Evolutionary conservation across 1,139 yeast species (phyloP).

Genomic region (Yamadazyma siamensis): DNA sequence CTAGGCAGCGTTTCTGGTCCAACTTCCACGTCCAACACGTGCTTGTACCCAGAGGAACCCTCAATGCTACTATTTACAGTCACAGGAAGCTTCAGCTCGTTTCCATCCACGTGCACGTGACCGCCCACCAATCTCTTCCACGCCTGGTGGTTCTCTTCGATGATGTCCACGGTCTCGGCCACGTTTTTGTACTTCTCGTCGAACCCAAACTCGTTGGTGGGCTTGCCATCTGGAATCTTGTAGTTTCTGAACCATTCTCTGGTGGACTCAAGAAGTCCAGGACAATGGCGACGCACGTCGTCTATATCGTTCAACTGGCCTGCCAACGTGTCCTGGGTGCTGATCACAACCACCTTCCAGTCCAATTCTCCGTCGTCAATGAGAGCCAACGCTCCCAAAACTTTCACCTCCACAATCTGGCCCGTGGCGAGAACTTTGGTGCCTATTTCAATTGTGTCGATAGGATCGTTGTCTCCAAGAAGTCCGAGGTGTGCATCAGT

Average conservation of each 20-base stretch:
- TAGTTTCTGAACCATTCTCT: conserved; percentile 90
- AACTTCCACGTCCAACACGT: neutral
- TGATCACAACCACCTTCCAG: conserved; percentile 85
- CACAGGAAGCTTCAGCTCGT: conserved; percentile 46
- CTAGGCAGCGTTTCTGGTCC: too few species aligned
- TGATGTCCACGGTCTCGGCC: conserved; percentile 67
- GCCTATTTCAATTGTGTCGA: conserved; percentile 90
- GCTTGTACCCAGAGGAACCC: conserved; percentile 38
- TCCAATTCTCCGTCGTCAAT: conserved; percentile 93
- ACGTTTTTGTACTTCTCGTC: conserved; percentile 75
- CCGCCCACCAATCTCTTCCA: conserved; percentile 66
- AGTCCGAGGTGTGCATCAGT: conserved; percentile 66
- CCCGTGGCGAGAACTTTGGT: conserved; percentile 69
- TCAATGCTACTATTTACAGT: conserved; percentile 59
- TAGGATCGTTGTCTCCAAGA: conserved; percentile 85
- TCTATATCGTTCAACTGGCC: conserved; percentile 67
- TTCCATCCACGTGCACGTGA: conserved; percentile 29
- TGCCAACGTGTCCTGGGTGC: conserved; percentile 73
- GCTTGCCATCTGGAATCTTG: conserved; percentile 89
- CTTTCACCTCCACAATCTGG: conserved; percentile 76
- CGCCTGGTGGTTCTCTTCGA: conserved; percentile 66
- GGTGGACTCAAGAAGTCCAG: conserved; percentile 79
- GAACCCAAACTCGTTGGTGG: conserved; percentile 82
- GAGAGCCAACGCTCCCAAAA: conserved; percentile 81
- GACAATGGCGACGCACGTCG: conserved; percentile 72